A percentile compares a stretch with the other conserved stretches of the same genome.
These are phyloP conservation scores for Teratosphaeria gauchensis DNA, from an alignment of 2,329 filamentous ascomycete genomes.

Conservation along the genomic window DNA sequence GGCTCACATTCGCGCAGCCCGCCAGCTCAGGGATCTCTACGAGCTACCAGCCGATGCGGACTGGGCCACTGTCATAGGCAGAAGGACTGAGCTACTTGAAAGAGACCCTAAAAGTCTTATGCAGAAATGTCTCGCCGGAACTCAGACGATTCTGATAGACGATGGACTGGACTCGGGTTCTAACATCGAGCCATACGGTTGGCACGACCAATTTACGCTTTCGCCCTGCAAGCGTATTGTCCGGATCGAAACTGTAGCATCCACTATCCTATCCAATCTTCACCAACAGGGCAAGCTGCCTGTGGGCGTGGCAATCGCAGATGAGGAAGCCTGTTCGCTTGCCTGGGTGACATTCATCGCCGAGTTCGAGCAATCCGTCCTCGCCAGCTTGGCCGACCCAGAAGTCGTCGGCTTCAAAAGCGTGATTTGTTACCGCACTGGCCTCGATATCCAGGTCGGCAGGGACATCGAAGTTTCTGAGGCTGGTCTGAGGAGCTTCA, in stretches of 20 bases:
- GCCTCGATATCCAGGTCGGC: conserved; percentile 52
- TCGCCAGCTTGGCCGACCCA: conserved; percentile 49
- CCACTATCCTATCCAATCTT: conserved; percentile 47
- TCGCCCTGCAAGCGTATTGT: conserved; percentile 63
- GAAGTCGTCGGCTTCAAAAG: conserved; percentile 74
- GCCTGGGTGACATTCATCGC: conserved; percentile 37
- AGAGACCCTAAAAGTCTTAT: conserved; percentile 46
- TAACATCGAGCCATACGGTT: conserved; percentile 49
- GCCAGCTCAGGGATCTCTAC: conserved; percentile 57
- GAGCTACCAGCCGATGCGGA: conserved; percentile 46
- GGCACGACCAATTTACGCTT: conserved; percentile 57
- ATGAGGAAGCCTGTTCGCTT: conserved; percentile 21
- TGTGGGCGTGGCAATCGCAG: conserved; percentile 17
- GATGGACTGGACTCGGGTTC: conserved; percentile 55
- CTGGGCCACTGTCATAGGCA: conserved; percentile 48
- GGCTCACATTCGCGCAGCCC: conserved; percentile 59
- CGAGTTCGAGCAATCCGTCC: conserved; percentile 45
- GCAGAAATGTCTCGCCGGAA: conserved; percentile 57
- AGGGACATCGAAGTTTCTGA: conserved; percentile 29
- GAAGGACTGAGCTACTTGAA: conserved; percentile 38
- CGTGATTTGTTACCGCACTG: conserved; percentile 71
- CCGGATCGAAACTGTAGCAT: conserved; percentile 64
- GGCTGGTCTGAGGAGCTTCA: conserved; percentile 26
- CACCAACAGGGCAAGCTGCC: conserved; percentile 21
- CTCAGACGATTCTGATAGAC: conserved; percentile 67